These are phyloP conservation scores for Plantago elongata DNA, from an alignment of 257 asterid species.

Conservation along the genomic window DNA sequence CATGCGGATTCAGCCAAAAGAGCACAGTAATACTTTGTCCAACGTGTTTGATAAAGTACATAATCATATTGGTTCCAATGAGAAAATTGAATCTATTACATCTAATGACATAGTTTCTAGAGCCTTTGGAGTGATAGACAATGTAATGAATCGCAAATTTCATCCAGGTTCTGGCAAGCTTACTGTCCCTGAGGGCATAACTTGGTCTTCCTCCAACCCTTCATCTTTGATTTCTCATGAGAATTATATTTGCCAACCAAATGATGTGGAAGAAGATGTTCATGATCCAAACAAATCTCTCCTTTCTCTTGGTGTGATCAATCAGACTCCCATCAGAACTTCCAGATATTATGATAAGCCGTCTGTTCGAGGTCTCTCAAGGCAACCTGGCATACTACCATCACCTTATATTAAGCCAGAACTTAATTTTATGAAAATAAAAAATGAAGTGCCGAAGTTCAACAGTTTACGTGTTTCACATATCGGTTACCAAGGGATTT, in stretches of 20 bases:
- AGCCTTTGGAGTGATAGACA: conserved; percentile 30
- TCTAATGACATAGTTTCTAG: conserved; percentile 24
- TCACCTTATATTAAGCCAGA: conserved; percentile 29
- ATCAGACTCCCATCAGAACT: conserved; percentile 21
- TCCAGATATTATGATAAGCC: conserved; percentile 22
- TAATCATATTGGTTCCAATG: conserved; percentile 18
- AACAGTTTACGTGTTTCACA: conserved; percentile 22
- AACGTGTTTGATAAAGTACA: conserved; percentile 21
- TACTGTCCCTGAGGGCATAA: conserved; percentile 22
- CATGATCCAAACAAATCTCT: conserved; percentile 30
- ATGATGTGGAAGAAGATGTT: conserved; percentile 29
- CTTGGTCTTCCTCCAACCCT: conserved; percentile 26
- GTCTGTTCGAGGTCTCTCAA: conserved; percentile 25
- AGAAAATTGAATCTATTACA: conserved; percentile 19
- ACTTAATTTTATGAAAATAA: conserved; percentile 21
- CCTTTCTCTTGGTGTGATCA: conserved; percentile 26
- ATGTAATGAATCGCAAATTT: conserved; percentile 25
- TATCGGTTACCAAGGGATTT: conserved; percentile 34
- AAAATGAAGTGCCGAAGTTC: conserved; percentile 29
- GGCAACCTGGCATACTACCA: conserved; percentile 21
- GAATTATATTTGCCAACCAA: conserved; percentile 25
- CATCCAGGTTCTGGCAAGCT: conserved; percentile 24
- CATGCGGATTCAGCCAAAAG: conserved; percentile 9
- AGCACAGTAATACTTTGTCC: conserved; percentile 14
- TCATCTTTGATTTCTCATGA: conserved; percentile 25